Conservation (phyloP, 1,284 basidiomycete genomes). For the Moniliella sp. region DNA sequence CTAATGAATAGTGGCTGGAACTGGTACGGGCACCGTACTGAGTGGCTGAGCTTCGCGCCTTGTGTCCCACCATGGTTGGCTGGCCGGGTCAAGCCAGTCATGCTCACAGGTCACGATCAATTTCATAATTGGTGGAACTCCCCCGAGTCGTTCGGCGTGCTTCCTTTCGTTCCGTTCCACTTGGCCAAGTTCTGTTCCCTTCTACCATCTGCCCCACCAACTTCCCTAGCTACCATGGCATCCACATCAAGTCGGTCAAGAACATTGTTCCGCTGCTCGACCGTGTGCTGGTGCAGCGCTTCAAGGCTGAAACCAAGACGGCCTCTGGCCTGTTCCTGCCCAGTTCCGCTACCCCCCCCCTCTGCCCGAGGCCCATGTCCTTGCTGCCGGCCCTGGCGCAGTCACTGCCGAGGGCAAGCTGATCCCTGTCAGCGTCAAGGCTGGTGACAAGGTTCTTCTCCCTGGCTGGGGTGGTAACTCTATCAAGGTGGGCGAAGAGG, state of each 20-base stretch:
- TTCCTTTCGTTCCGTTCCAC: no score
- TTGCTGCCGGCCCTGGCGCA: constrained; percentile 79
- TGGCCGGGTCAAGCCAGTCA: no score
- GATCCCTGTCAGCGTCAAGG: constrained; percentile 57
- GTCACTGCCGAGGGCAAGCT: constrained; percentile 61
- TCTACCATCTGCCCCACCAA: no score
- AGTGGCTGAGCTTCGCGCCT: no score
- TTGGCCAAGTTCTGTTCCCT: no score
- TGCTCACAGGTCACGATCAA: no score
- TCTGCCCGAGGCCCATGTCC: constrained; percentile 83
- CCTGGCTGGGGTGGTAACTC: constrained; percentile 86
- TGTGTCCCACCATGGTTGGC: no score
- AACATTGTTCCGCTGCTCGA: constrained; percentile 74
- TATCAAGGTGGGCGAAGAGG: constrained; percentile 95
- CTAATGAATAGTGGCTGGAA: no score
- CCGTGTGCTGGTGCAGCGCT: constrained; percentile 86
- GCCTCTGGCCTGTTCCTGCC: constrained; percentile 81
- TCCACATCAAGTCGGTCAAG: constrained; percentile 55
- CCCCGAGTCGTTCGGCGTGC: no score
- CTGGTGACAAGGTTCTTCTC: constrained; percentile 74
- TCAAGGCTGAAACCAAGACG: constrained; percentile 76
- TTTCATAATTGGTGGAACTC: no score
- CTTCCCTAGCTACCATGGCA: no score
- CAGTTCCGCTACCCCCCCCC: constrained; percentile 57
- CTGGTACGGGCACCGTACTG: no score